phyloP scores from a whole-genome alignment of 805 yeast genomes.

The Metschnikowia borealis region DNA sequence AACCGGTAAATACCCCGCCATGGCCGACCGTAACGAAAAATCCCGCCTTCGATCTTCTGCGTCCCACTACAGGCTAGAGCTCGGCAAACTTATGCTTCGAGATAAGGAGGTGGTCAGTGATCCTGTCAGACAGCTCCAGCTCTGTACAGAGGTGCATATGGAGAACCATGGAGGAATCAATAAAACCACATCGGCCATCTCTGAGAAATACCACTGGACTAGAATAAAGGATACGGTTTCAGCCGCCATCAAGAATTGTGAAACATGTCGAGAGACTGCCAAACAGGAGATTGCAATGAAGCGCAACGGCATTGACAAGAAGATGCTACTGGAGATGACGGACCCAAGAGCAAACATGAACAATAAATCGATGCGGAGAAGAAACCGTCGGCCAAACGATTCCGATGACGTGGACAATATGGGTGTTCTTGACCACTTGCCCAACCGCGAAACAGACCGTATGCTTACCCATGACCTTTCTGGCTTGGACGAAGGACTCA shows the following conservation, averaged over 20 bases:
- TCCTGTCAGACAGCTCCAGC: constrained; percentile 66
- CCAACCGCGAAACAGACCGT: constrained; percentile 23
- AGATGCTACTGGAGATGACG: constrained; percentile 8
- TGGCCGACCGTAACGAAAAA: constrained; percentile 78
- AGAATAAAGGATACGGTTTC: constrained; percentile 85
- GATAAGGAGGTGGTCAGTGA: constrained; percentile 83
- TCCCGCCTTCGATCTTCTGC: constrained; percentile 81
- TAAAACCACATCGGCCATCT: constrained; percentile 71
- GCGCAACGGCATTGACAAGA: constrained; percentile 19
- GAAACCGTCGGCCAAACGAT: constrained; percentile 12
- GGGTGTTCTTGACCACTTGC: constrained; percentile 20
- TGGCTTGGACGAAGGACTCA: constrained; percentile 43
- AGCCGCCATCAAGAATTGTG: constrained; percentile 70
- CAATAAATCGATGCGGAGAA: background rate
- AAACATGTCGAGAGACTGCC: constrained; percentile 58
- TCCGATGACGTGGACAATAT: constrained; percentile 34
- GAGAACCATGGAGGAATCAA: constrained; percentile 83
- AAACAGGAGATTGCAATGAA: constrained; percentile 20
- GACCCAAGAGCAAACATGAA: background rate
- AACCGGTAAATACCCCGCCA: constrained; percentile 82
- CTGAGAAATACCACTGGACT: constrained; percentile 87
- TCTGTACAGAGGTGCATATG: constrained; percentile 68
- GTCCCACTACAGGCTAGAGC: constrained; percentile 65
- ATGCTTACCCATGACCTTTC: constrained; percentile 40
- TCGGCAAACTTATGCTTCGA: constrained; percentile 71